Evolutionary conservation across 2,329 filamentous ascomycete genomes (phyloP), one percentile per base, ranked within the genome.

Genomic region (Ophiosphaerella narmari): DNA sequence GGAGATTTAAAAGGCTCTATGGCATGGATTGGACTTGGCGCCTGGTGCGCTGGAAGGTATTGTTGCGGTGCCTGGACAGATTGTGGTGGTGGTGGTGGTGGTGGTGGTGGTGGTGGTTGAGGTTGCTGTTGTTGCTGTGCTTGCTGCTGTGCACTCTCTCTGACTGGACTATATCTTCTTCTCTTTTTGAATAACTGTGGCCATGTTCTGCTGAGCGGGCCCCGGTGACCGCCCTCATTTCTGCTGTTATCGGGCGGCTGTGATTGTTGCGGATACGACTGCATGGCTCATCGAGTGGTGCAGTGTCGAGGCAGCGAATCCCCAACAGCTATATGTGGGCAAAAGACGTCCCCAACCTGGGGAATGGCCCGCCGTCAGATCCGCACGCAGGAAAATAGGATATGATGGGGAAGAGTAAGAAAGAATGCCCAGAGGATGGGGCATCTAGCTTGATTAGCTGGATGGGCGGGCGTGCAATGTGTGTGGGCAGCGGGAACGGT

Each of bases 151-250:
- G 54, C 63, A 43, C 61, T 65, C 43, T 68, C 65, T 40, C 63
- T 48, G 14, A 63, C 59, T 6, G 65, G 65, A 51, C 65, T 68
- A 50, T 66, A 63, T 61, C 65, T 58, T 41, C 65, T 60, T 35
- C 65, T 63, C 58, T 68, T 68, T 32, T 68, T 68, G 54, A 68
- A 67, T 9, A 68, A 23, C 18, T 68, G 63, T 13, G 63, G 63
- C 65, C 65, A 68, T 43, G 63, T 64, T 48, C 63, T 61, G 43
- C 63, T 66, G 31, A 68, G 45, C 18, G 65, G 65, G 1, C 65
- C 65, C 29, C 63, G 59, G 39, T 65, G 62, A 8, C 58, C 34
- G 14, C 49, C 40, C 16, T 58, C 55, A 48, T 59, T 48, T 33
- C 53, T 59, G 44, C 63, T 61, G 43, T 46, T 52, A 46, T 59